A percentile compares a stretch with the other conserved stretches of the same genome.
Conservation (phyloP, 2,329 filamentous ascomycete genomes). For the Ceratocystiopsis minuta region DNA sequence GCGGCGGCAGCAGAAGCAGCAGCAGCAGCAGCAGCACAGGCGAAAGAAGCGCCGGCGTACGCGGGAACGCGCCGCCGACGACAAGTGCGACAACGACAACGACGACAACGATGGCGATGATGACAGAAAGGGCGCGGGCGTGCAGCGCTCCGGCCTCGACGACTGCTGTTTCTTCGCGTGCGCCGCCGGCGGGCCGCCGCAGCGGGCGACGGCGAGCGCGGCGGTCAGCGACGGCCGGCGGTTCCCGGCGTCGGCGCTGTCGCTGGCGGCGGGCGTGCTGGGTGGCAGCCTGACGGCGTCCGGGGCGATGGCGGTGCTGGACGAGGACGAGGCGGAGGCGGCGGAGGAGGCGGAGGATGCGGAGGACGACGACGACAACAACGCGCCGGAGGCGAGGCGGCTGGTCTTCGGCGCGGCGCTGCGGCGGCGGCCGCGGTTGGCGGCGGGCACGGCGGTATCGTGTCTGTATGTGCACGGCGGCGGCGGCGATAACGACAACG, state of each 20-base stretch:
- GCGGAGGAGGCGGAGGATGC: neutral
- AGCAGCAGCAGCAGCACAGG: neutral
- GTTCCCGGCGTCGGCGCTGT: neutral
- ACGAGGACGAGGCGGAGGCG: neutral
- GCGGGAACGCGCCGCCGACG: neutral
- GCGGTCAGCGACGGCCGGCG: neutral
- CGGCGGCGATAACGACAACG: neutral
- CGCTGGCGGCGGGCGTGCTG: neutral
- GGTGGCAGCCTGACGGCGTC: neutral
- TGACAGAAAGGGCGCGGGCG: no score
- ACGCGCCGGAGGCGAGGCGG: no score
- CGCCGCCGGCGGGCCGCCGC: no score
- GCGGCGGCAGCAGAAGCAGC: neutral
- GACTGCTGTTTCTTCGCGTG: neutral
- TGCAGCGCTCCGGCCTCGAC: neutral
- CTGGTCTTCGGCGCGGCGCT: neutral
- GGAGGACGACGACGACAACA: neutral
- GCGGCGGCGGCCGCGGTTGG: neutral
- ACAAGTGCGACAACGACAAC: neutral
- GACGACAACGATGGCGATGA: neutral
- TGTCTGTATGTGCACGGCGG: slow-evolving; percentile 11
- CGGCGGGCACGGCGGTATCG: neutral
- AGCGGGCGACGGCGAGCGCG: neutral
- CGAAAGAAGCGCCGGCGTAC: neutral
- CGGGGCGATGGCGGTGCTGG: neutral